Evolutionary conservation across 768 basidiomycete genomes (phyloP).

Genomic region (Leccinum longicurvipes): DNA sequence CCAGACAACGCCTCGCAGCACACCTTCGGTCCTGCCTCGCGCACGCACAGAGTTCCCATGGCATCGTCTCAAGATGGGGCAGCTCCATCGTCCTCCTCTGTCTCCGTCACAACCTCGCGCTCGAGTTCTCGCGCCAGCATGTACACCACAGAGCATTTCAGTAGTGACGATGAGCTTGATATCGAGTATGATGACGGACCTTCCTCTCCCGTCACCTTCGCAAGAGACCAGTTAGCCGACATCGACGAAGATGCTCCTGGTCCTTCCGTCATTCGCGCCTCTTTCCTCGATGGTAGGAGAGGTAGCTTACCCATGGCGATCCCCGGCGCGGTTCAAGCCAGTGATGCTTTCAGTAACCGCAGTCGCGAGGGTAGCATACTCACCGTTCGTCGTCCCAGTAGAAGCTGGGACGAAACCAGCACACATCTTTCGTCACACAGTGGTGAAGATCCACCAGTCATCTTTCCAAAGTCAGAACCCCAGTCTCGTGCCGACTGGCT

Average conservation of each 20-base stretch:
- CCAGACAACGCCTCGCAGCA: constrained; percentile 46
- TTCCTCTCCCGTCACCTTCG: constrained; percentile 37
- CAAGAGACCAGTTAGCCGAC: constrained; percentile 40
- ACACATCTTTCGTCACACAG: constrained; percentile 16
- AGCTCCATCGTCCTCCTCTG: constrained; percentile 42
- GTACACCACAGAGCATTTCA: constrained; percentile 37
- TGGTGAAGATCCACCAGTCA: constrained; percentile 20
- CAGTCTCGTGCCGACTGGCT: constrained; percentile 48
- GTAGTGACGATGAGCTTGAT: constrained; percentile 47
- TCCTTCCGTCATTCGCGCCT: constrained; percentile 24
- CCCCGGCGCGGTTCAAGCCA: constrained; percentile 33
- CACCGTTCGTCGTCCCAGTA: constrained; percentile 59
- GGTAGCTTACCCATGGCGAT: constrained; percentile 65
- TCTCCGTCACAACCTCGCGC: constrained; percentile 39
- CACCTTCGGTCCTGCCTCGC: constrained; percentile 47
- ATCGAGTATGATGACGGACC: constrained; percentile 38
- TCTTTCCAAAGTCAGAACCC: constrained; percentile 48
- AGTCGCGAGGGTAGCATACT: constrained; percentile 56
- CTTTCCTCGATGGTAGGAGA: constrained; percentile 34
- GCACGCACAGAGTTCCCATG: constrained; percentile 19
- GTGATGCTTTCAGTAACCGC: constrained; percentile 31
- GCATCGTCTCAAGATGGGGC: constrained; percentile 22
- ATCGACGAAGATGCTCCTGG: constrained; percentile 30
- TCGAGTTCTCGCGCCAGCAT: constrained; percentile 33
- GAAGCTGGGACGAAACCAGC: constrained; percentile 52